Conservation (phyloP, 140 eudicot genomes). For the Bidens hawaiensis region DNA sequence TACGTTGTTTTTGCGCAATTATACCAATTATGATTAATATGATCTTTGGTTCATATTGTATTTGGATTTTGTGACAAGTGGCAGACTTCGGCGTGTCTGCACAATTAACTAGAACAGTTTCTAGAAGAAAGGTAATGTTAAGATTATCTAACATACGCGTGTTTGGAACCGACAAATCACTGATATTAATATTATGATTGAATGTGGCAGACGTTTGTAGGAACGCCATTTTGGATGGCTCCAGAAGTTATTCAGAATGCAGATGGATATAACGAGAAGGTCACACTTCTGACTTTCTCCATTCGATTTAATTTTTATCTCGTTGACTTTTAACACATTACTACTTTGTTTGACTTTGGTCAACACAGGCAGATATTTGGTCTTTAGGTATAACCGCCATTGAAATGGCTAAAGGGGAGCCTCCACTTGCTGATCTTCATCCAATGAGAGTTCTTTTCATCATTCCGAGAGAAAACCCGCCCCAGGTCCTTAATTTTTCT, state of each 20-base stretch:
- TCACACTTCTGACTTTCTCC: constrained; percentile 4
- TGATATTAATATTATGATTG: constrained; percentile 43
- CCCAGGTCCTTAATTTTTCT: constrained; percentile 55
- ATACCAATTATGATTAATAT: background rate
- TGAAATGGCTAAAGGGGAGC: constrained; percentile 99
- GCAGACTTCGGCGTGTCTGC: constrained; percentile 99
- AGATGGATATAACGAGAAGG: constrained; percentile 98
- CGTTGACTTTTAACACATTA: constrained; percentile 2
- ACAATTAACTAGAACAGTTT: constrained; percentile 79
- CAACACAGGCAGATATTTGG: constrained; percentile 95
- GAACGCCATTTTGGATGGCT: constrained; percentile 99
- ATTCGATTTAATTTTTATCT: background rate
- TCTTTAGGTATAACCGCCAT: constrained; percentile 93
- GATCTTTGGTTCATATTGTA: background rate
- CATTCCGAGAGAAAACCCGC: constrained; percentile 96
- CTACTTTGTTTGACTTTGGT: constrained; percentile 22
- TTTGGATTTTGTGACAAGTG: constrained; percentile 41
- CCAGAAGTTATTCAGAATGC: constrained; percentile 97
- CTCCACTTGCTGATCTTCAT: constrained; percentile 95
- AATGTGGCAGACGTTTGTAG: constrained; percentile 86
- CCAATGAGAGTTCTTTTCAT: constrained; percentile 99
- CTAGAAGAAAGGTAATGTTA: constrained; percentile 84
- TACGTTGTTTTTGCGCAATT: constrained; percentile 23
- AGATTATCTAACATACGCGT: background rate
- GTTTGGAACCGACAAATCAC: constrained; percentile 6